These are phyloP conservation scores for Colletotrichum limetticola DNA, from an alignment of 2,329 filamentous ascomycete species.

Conservation along the genomic window DNA sequence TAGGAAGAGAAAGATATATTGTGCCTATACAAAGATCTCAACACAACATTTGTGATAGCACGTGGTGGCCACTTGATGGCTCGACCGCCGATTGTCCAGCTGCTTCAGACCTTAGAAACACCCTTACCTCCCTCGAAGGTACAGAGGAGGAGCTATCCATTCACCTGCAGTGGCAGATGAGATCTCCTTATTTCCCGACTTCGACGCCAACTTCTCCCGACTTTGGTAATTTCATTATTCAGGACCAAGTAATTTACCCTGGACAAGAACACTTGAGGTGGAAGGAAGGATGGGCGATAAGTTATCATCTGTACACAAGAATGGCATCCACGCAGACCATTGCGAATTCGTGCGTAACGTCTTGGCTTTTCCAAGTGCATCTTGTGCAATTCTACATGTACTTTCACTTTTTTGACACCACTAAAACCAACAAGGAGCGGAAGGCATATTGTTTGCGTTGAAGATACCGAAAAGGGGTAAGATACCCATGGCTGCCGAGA, in stretches of 20 bases:
- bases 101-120: neutral
- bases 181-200: neutral
- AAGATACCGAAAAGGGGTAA: neutral
- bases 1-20: too few species aligned
- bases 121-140: neutral
- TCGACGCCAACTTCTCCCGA: too few species aligned
- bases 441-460: neutral
- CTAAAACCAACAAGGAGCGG: too few species aligned
- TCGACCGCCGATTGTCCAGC: neutral
- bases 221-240: too few species aligned
- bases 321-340: neutral
- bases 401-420: too few species aligned
- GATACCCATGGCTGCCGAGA: neutral
- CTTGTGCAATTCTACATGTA: too few species aligned
- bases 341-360: neutral
- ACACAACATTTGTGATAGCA: neutral
- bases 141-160: neutral
- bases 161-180: neutral
- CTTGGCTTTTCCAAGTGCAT: too few species aligned
- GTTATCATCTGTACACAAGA: neutral
- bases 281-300: too few species aligned
- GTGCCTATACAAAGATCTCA: neutral
- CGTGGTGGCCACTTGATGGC: neutral
- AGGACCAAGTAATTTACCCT: neutral
- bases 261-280: too few species aligned